Percentiles rank a stretch among this genome's conserved stretches.
phyloP scores from a whole-genome alignment of 495 filamentous ascomycete species.

The Chaetomium tenue region DNA sequence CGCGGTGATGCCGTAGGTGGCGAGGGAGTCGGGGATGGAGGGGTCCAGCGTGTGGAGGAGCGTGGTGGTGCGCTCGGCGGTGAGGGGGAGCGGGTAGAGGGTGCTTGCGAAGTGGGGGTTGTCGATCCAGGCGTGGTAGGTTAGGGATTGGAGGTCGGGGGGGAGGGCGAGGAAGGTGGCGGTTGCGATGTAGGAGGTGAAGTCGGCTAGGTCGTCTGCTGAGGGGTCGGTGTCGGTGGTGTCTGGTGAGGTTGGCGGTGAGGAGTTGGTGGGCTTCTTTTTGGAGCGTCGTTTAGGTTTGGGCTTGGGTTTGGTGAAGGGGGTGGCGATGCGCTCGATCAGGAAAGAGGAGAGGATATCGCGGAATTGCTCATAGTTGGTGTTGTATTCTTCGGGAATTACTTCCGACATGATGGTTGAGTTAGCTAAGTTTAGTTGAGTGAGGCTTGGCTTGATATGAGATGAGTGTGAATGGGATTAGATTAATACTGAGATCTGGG shows the following conservation, averaged over 20 bases:
- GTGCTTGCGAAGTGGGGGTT: constrained; percentile 46
- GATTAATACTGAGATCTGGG: not conserved
- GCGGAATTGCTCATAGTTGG: constrained; percentile 68
- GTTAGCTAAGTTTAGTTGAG: too few relatives aligned
- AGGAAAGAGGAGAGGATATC: constrained; percentile 57
- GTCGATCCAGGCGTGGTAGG: constrained; percentile 55
- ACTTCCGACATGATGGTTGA: constrained; percentile 18
- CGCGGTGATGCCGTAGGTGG: constrained; percentile 56
- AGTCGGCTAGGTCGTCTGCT: constrained; percentile 70
- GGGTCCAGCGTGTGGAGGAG: constrained; percentile 45
- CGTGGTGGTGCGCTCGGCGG: constrained; percentile 29
- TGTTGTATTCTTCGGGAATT: constrained; percentile 30
- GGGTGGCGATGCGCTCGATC: constrained; percentile 50
- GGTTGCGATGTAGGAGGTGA: constrained; percentile 69
- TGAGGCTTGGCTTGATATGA: not conserved
- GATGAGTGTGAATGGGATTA: not conserved
- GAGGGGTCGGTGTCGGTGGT: constrained; percentile 35
- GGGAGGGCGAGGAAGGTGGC: constrained; percentile 68
- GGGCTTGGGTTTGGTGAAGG: constrained; percentile 45
- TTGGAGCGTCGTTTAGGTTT: constrained; percentile 44
- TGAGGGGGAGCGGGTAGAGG: constrained; percentile 49
- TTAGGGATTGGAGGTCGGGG: constrained; percentile 55
- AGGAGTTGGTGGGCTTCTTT: constrained; percentile 23
- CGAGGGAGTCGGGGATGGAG: constrained; percentile 61
- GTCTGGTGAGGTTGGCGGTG: constrained; percentile 1